Conservation (phyloP, 495 filamentous ascomycete species). For the Symbiotaphrina buchneri region DNA sequence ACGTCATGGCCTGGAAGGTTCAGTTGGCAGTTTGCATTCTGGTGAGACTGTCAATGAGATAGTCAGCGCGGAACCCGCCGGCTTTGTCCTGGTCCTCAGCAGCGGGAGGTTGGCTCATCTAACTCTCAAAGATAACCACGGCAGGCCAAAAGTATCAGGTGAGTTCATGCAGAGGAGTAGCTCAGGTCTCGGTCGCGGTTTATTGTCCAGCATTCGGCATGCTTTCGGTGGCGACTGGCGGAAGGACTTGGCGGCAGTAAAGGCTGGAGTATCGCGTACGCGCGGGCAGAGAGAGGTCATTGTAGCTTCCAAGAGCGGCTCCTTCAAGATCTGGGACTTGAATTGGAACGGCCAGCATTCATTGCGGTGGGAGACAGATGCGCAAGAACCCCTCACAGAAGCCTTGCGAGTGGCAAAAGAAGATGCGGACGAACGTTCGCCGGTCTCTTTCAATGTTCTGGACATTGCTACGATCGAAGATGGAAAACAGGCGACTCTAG, state of each 20-base stretch:
- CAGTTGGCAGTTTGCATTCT: constrained; percentile 45
- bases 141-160: constrained; percentile 52
- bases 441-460: constrained; percentile 15
- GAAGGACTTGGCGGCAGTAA: constrained; percentile 57
- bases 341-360: constrained; percentile 54
- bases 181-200: constrained; percentile 32
- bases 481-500: constrained; percentile 3
- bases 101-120: constrained; percentile 71
- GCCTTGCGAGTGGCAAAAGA: constrained; percentile 12
- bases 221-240: constrained; percentile 35
- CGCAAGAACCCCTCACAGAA: constrained; percentile 15
- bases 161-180: constrained; percentile 44
- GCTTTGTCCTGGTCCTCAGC: constrained; percentile 64
- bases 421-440: constrained; percentile 6
- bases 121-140: constrained; percentile 62
- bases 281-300: constrained; percentile 72
- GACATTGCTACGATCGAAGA: constrained; percentile 19
- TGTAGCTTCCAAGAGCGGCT: constrained; percentile 47
- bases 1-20: constrained; percentile 51
- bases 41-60: constrained; percentile 60
- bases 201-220: constrained; percentile 57
- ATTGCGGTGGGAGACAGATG: constrained; percentile 26
- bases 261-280: constrained; percentile 38
- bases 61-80: constrained; percentile 62
- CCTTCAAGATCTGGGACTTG: constrained; percentile 66